Percentiles rank a stretch among this genome's conserved stretches.
phyloP scores from a whole-genome alignment of 805 yeast species.

The Yamadazyma endophytica region DNA sequence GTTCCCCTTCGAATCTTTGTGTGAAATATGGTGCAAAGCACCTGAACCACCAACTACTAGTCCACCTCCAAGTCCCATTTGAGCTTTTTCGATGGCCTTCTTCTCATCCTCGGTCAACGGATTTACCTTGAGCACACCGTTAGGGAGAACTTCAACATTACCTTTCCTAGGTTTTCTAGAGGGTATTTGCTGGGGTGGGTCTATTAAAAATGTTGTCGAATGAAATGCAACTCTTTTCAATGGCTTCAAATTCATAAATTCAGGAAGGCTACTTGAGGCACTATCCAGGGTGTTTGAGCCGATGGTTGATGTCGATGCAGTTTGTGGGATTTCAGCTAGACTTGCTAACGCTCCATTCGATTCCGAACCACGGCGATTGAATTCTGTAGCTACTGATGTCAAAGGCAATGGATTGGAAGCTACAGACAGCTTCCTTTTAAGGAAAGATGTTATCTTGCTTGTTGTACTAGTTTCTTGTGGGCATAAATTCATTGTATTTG shows the following conservation, averaged over 20 bases:
- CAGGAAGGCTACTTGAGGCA: conserved; percentile 13
- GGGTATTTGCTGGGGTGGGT: conserved; percentile 85
- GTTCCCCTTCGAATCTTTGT: conserved; percentile 2
- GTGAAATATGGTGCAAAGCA: conserved; percentile 41
- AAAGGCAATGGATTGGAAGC: conserved; percentile 6
- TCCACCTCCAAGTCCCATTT: conserved; percentile 52
- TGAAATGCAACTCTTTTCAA: conserved; percentile 42
- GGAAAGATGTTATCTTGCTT: conserved; percentile 23
- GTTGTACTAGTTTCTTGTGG: background rate
- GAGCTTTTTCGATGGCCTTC: conserved; percentile 34
- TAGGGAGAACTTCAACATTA: conserved; percentile 55
- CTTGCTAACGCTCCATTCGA: conserved; percentile 4
- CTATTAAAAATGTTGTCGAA: conserved; percentile 37
- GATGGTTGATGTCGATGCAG: conserved; percentile 1
- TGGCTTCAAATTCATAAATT: conserved; percentile 29
- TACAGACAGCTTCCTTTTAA: conserved; percentile 18
- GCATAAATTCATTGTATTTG: too few relatives aligned
- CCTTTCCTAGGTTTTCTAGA: conserved; percentile 79
- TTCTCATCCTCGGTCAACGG: conserved; percentile 54
- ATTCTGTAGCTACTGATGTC: conserved; percentile 12
- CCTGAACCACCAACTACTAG: conserved; percentile 80
- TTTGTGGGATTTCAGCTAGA: conserved; percentile 3
- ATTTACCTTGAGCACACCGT: conserved; percentile 51
- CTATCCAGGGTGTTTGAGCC: background rate
- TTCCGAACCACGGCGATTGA: conserved; percentile 10